Base-by-base conservation (phyloP, 352 stramenopile genomes). In the Phytophthora crassamura region DNA sequence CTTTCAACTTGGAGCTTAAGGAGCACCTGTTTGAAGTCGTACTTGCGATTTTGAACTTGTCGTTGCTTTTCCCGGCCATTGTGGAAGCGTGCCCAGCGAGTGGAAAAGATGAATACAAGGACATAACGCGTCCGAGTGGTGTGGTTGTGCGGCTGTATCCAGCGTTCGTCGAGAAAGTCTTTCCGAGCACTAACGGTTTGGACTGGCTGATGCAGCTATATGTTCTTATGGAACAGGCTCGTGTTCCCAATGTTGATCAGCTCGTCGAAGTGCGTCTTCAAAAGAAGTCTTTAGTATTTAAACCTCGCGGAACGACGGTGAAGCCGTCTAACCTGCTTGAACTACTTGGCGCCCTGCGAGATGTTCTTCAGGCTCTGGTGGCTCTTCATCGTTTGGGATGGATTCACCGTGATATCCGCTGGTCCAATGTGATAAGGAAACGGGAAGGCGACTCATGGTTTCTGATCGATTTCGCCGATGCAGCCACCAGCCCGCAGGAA, bases 11-110 rank as follows among this genome's bases (percentile, higher is more conserved):
- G 11, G 45, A 68, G 18, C 8, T 55, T 32, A 36, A 36, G 8
- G 18, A 55, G 33, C 25, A 67, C 18, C 28, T 5, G 18, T 68
- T 68, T 39, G 6, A 52, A 46, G 12, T 20, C 36, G 51, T 63
- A n/a, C 60, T 63, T 20, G 51, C 51, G 43, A 30, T 68, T 22
- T 58, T 68, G 36, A 68, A 68, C 20, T 55, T 68, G 30, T 62
- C 41, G 28, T 51, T 68, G 36, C 52, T 63, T 40, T 57, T 68
- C 43, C 49, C 42, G 34, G 59, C 59, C 34, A 67, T 68, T 52
- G 46, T 35, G n/a, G 52, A 58, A 34, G 43, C 18, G 11, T 68
- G 60, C 4, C 58, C 51, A 47, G 45, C 30, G 12, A 39, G 18
- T 41, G 51, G 51, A 39, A 57, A 28, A 62, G 30, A 48, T 16